Base-by-base conservation (phyloP, 306 rosid genomes). In the Cicer cuneatum region DNA sequence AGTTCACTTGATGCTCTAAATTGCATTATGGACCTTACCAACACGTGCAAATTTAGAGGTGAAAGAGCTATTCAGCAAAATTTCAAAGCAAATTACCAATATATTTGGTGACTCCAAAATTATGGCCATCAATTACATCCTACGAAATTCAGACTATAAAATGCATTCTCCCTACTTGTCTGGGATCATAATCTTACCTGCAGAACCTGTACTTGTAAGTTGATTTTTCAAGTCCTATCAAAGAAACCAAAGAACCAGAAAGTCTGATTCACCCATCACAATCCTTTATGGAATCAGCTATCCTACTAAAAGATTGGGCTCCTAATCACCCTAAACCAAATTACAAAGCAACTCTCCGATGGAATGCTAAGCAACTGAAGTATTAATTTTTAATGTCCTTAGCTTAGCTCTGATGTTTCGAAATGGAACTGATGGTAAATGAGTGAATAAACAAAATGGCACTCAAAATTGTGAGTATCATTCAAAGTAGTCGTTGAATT, bases 31-130 rank as follows among this genome's bases (percentile, higher is more conserved):
- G 11, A 52, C 58, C 29, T 21, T 57, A 57, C 63, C 63, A 57
- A 24, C 39, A 52, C 15, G 24, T 16, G 58, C 24, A 52, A 52
- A 52, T 52, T 16, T 15, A 16, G 74, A 72, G 19, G 46, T 73
- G 66, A 21, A 52, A 46, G 47, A 69, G 39, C 18, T 78, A 74
- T 68, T 48, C 11, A 33, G 60, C 45, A 83, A 62, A 43, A 61
- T 38, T 14, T 45, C 29, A 42, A 61, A 8, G 73, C 47, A 21
- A 58, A 68, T 61, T 48, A 43, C 53, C 43, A 60, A 68, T 43
- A 67, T 57, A 33, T 40, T 71, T 16, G n/a, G 59, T 1, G 15
- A 70, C 47, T 57, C 18, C 11, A 8, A 57, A 68, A 69, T 24
- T 39, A 61, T 53, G 8, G 8, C 46, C 61, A 18, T 52, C 45